Base-by-base conservation (phyloP, 2,329 filamentous ascomycete genomes). In the Claviceps quebecensis region DNA sequence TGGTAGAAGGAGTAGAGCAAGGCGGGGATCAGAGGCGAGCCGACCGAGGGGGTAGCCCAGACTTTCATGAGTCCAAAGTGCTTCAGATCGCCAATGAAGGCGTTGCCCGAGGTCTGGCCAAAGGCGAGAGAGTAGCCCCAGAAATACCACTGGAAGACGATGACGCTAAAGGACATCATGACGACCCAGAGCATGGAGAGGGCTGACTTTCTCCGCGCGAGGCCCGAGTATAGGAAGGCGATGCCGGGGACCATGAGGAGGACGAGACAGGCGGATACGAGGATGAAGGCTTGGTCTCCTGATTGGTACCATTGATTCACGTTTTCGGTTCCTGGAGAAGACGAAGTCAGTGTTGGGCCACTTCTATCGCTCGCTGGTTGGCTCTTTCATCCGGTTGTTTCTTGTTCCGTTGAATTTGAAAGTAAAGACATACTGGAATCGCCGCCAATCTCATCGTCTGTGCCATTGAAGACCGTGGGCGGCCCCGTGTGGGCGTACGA, bases 141-240 rank as follows among this genome's bases (percentile, higher is more conserved):
- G 69, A 98, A 96, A 65, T 96, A 97, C 93, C 93, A 98, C 72
- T 98, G 93, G 74, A 98, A 96, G 52, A 87, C 85, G 66, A 96
- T 77, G 64, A 97, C 83, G 47, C 87, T 90, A 65, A 86, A 86
- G 46, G 89, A 93, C 67, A 86, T 91, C 87, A 98, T 94, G 71
- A 86, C 89, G 14, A 91, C 89, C 88, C 90, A 97, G 63, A 98
- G 93, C 75, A 97, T 85, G 57, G 89, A 95, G 44, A 98, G 78
- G 34, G 93, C 93, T 5, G 93, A 97, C 75, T 98, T 98, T 75
- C 93, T 82, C 58, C 93, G 85, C n/a, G 93, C 91, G 58, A 97
- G 84, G 59, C 93, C 93, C 13, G 91, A 96, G 74, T 98, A 98
- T 57, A 98, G 81, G 71, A 98, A 96, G 52, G 88, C 90, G 61